These are phyloP conservation scores for Ceratobasidium sp. DNA, from an alignment of 1,284 basidiomycete species.

Conservation along the genomic window DNA sequence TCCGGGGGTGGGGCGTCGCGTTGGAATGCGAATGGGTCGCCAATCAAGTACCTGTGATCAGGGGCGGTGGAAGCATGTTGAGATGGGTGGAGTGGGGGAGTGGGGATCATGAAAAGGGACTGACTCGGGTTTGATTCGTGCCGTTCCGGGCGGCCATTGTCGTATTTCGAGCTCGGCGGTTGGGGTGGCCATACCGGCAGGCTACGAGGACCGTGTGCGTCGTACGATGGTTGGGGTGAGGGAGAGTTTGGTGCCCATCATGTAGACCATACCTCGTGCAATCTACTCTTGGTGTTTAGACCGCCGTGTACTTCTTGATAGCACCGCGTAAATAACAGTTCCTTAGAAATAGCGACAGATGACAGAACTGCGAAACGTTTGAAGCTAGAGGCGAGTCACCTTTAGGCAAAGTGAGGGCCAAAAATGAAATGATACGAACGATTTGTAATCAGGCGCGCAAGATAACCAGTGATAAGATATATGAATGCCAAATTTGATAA, in stretches of 20 bases:
- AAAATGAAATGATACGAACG: no score
- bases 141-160: constrained; percentile 65
- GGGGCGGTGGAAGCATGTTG: background rate
- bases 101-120: constrained; percentile 50
- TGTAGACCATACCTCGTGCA: background rate
- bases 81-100: background rate
- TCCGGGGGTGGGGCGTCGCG: constrained; percentile 61
- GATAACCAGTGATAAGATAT: no score
- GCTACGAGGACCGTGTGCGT: background rate
- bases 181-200: background rate
- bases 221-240: background rate
- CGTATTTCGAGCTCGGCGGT: background rate
- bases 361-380: no score
- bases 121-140: constrained; percentile 80
- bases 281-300: no score
- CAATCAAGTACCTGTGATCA: constrained; percentile 9
- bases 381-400: no score
- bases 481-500: no score
- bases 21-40: constrained; percentile 59
- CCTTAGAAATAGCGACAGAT: no score
- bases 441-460: no score
- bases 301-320: no score
- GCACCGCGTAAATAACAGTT: no score
- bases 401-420: no score
- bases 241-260: background rate